These are phyloP conservation scores for Giardia duodenalis DNA, from an alignment of 208 protist genomes.

Conservation along the genomic window DNA sequence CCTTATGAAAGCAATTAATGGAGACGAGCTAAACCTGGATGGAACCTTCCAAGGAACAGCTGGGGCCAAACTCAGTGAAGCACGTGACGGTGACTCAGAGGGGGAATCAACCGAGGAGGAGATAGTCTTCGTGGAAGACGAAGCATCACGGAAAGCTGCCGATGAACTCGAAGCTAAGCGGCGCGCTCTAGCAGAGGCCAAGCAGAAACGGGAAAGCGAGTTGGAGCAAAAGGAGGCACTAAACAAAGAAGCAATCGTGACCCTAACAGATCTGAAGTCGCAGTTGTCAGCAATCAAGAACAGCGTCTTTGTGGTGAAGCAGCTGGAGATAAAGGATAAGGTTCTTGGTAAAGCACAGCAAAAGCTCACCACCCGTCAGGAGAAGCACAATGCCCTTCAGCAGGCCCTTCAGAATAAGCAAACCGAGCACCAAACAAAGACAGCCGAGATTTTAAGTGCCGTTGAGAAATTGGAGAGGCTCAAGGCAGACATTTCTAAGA, in stretches of 20 bases:
- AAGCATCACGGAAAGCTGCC: background rate
- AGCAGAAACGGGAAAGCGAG: background rate
- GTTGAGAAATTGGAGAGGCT: background rate
- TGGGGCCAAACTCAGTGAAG: too few species aligned
- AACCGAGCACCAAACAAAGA: background rate
- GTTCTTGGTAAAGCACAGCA: background rate
- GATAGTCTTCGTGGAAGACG: conserved; percentile 3
- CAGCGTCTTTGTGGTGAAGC: background rate
- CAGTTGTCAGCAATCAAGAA: background rate
- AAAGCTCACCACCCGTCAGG: background rate
- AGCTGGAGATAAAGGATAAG: background rate
- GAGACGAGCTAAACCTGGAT: background rate
- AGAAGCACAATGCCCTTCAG: background rate
- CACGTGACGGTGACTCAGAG: background rate
- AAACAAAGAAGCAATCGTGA: background rate
- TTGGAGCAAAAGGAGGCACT: background rate
- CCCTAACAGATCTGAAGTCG: background rate
- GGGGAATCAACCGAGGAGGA: background rate
- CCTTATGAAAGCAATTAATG: background rate
- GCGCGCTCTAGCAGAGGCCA: background rate
- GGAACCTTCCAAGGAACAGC: background rate
- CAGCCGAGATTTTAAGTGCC: background rate
- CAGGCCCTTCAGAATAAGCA: background rate
- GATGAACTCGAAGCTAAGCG: background rate
- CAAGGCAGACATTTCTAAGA: background rate